Conservation (phyloP, 306 rosid genomes). For the Trichosanthes truncata region DNA sequence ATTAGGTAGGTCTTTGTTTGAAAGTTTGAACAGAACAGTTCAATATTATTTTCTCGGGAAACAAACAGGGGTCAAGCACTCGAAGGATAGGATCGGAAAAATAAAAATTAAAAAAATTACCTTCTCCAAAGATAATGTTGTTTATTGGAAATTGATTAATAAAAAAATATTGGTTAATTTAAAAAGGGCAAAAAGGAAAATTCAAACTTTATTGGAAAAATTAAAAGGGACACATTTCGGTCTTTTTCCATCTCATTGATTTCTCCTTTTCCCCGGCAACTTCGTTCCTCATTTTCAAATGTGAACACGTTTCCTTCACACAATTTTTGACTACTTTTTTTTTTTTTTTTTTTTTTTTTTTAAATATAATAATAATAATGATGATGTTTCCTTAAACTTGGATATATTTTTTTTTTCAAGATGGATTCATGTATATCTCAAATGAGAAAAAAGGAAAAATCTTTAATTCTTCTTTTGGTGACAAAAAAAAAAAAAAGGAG, state of each 20-base stretch:
- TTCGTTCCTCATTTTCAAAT: not conserved
- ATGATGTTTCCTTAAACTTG: not conserved
- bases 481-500: too few species aligned
- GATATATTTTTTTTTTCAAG: too few species aligned
- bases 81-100: not conserved
- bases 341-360: not conserved
- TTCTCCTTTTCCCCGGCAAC: constrained; percentile 1
- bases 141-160: too few species aligned
- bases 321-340: not conserved
- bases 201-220: constrained; percentile 8
- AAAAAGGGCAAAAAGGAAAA: not conserved
- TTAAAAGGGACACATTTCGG: not conserved
- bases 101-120: not conserved
- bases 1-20: not conserved
- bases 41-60: not conserved
- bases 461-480: too few species aligned
- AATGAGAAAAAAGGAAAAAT: too few species aligned
- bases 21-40: not conserved
- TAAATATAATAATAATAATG: not conserved
- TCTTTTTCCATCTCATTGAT: not conserved
- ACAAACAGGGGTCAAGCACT: not conserved
- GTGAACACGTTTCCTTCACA: not conserved
- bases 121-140: too few species aligned
- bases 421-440: too few species aligned
- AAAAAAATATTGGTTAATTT: too few species aligned